phyloP scores from a whole-genome alignment of 2,329 filamentous ascomycete species.

The Fusarium vanettenii region DNA sequence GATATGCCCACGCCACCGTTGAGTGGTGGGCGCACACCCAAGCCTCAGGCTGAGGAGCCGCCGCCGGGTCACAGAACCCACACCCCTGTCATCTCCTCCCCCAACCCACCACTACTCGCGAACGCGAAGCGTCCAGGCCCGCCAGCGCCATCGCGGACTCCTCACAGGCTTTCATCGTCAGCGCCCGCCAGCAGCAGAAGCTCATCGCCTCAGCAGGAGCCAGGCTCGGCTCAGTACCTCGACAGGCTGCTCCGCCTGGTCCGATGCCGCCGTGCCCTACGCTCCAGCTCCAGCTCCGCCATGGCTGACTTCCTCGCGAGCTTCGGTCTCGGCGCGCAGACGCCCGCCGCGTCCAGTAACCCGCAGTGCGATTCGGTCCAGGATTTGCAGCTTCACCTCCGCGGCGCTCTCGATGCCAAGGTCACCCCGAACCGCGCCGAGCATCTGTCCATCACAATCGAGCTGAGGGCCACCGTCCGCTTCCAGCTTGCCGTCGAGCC shows the following conservation, averaged over 20 bases:
- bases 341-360: slow-evolving; percentile 33
- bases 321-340: slow-evolving; percentile 47
- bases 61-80: neutral
- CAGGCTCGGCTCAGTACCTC: slow-evolving; percentile 24
- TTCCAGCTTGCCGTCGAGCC: slow-evolving; percentile 56
- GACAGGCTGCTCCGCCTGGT: slow-evolving; percentile 27
- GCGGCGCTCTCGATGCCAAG: slow-evolving; percentile 54
- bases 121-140: slow-evolving; percentile 17
- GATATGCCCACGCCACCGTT: slow-evolving; percentile 21
- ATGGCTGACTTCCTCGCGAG: slow-evolving; percentile 55
- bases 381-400: slow-evolving; percentile 61
- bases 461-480: slow-evolving; percentile 57
- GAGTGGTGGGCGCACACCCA: slow-evolving; percentile 10
- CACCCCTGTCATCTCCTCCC: slow-evolving; percentile 17
- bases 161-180: neutral
- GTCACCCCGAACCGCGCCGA: slow-evolving; percentile 61
- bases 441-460: slow-evolving; percentile 59
- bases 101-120: slow-evolving; percentile 18
- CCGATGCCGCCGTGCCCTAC: slow-evolving; percentile 5
- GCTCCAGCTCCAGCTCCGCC: slow-evolving; percentile 2
- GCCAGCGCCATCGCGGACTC: slow-evolving; percentile 9
- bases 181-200: neutral
- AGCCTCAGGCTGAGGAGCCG: neutral
- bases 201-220: slow-evolving; percentile 31
- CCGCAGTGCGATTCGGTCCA: slow-evolving; percentile 50